phyloP scores from a whole-genome alignment of 75 land plant species.

The Pinus taeda region DNA sequence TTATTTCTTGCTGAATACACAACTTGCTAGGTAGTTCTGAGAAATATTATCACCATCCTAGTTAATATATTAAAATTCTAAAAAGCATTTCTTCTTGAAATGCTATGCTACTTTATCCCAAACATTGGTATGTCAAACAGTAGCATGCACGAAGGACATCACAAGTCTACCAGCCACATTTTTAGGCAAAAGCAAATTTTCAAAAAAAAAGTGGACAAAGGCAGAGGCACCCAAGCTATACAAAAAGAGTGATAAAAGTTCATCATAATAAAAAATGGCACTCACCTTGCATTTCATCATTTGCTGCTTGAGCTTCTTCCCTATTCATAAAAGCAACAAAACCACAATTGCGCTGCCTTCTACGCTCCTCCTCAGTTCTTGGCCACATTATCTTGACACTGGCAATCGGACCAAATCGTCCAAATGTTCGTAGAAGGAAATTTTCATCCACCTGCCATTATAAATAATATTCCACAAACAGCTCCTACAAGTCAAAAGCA shows the following conservation, averaged over 20 bases:
- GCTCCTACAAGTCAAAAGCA: background rate
- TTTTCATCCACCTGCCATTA: constrained; percentile 48
- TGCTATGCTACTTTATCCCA: background rate
- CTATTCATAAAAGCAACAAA: constrained; percentile 63
- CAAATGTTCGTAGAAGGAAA: constrained; percentile 50
- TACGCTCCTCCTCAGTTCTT: constrained; percentile 51
- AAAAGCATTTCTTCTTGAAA: too few relatives aligned
- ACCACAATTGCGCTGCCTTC: constrained; percentile 58
- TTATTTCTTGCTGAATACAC: too few relatives aligned
- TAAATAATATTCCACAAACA: background rate
- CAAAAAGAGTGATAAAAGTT: background rate
- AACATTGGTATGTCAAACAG: background rate
- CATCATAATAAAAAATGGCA: background rate
- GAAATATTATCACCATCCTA: too few relatives aligned
- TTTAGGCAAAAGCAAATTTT: background rate
- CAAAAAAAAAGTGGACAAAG: background rate
- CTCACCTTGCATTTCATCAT: constrained; percentile 61
- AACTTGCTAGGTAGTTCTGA: too few relatives aligned
- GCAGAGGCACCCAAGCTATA: background rate
- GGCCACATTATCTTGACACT: constrained; percentile 68
- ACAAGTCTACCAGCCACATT: background rate
- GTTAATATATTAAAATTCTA: too few relatives aligned
- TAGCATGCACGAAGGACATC: background rate
- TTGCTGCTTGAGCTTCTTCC: constrained; percentile 52
- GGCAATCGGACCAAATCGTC: constrained; percentile 62